Conservation (phyloP, 805 yeast species). For the Komagataella pseudopastoris region DNA sequence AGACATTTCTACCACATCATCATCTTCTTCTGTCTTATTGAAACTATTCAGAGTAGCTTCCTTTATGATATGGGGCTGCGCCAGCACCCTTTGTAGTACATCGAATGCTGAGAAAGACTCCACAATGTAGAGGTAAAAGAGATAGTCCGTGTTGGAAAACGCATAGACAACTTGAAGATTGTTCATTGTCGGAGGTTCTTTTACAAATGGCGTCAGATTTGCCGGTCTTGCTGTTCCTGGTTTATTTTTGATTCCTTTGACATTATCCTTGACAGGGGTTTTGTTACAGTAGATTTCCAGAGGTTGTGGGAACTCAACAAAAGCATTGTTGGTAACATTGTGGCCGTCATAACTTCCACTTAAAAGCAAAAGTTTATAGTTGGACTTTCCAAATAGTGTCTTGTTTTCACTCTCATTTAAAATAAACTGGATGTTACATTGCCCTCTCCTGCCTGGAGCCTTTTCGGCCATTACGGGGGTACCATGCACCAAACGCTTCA, state of each 20-base stretch:
- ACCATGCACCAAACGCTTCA: constrained; percentile 31
- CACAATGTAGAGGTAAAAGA: constrained; percentile 47
- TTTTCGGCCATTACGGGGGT: constrained; percentile 29
- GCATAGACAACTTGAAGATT: constrained; percentile 42
- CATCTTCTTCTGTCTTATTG: constrained; percentile 32
- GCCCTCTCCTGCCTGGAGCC: constrained; percentile 31
- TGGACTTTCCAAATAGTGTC: constrained; percentile 16
- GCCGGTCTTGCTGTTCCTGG: constrained; percentile 78
- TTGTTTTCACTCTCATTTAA: constrained; percentile 28
- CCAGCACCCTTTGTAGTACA: constrained; percentile 25
- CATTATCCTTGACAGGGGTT: constrained; percentile 31
- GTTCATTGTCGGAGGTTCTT: constrained; percentile 20
- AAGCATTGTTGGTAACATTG: constrained; percentile 13
- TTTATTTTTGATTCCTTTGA: constrained; percentile 64
- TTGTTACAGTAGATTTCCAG: constrained; percentile 55
- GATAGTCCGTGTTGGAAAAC: constrained; percentile 34
- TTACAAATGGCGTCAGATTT: constrained; percentile 45
- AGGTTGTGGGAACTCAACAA: constrained; percentile 57
- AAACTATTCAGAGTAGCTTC: constrained; percentile 31
- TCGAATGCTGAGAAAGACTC: constrained; percentile 27
- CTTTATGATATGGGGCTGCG: constrained; percentile 37
- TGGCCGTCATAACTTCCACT: constrained; percentile 30
- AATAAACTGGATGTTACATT: constrained; percentile 25
- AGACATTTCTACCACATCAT: constrained; percentile 55
- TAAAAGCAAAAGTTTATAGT: constrained; percentile 33